These are phyloP conservation scores for Reticulascus tulasneorum DNA, from an alignment of 2,329 filamentous ascomycete genomes.

Conservation along the genomic window DNA sequence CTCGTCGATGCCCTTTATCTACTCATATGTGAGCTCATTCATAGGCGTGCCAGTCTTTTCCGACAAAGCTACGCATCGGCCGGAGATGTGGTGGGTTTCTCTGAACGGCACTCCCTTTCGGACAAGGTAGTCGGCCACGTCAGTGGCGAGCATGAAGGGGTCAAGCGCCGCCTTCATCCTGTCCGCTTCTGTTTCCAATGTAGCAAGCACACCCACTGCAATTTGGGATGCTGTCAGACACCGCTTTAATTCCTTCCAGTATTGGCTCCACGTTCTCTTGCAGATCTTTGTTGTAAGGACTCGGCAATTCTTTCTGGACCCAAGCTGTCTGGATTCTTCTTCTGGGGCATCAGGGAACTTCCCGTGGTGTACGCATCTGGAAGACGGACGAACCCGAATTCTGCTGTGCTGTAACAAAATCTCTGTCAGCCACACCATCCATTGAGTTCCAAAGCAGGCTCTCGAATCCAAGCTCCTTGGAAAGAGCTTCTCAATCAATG, in stretches of 20 bases:
- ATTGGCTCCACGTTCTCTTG: conserved; percentile 86
- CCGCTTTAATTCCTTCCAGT: conserved; percentile 77
- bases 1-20: conserved; percentile 64
- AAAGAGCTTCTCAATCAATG: conserved; percentile 76
- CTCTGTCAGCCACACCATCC: conserved; percentile 70
- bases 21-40: conserved; percentile 63
- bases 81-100: conserved; percentile 75
- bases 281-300: conserved; percentile 88
- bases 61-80: conserved; percentile 63
- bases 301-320: conserved; percentile 66
- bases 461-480: conserved; percentile 76
- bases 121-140: conserved; percentile 62
- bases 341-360: conserved; percentile 75
- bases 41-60: conserved; percentile 64
- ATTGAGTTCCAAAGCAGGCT: conserved; percentile 73
- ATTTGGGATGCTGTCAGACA: conserved; percentile 79
- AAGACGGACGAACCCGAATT: conserved; percentile 72
- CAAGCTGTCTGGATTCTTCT: conserved; percentile 79
- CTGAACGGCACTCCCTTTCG: conserved; percentile 70
- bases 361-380: conserved; percentile 80
- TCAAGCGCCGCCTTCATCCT: conserved; percentile 77
- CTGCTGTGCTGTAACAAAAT: conserved; percentile 78
- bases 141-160: conserved; percentile 77
- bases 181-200: conserved; percentile 63
- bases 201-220: conserved; percentile 74